A percentile compares a stretch with the other conserved stretches of the same genome.
phyloP scores from a whole-genome alignment of 805 yeast genomes.

The Wickerhamiella lipophila region DNA sequence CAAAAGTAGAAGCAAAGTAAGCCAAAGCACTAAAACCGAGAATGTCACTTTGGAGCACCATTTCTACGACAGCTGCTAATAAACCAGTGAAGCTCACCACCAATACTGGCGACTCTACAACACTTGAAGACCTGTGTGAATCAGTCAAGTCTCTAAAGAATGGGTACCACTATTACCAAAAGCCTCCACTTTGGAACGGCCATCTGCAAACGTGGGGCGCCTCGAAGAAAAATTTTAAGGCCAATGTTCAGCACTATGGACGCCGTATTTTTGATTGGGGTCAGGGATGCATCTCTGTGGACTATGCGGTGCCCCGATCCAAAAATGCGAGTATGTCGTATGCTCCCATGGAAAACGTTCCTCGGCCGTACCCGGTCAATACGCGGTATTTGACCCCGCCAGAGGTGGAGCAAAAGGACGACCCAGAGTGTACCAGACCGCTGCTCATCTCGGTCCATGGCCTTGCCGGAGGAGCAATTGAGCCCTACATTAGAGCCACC shows the following conservation, averaged over 20 bases:
- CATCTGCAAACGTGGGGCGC: constrained; percentile 66
- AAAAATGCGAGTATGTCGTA: constrained; percentile 24
- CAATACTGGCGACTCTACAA: constrained; percentile 8
- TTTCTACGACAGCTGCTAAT: constrained; percentile 12
- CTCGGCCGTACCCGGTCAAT: constrained; percentile 34
- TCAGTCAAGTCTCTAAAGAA: constrained; percentile 37
- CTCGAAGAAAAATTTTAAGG: constrained; percentile 40
- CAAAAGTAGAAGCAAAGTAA: too few relatives aligned
- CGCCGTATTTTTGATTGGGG: constrained; percentile 58
- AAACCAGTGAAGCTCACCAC: constrained; percentile 14
- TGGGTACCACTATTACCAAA: constrained; percentile 41
- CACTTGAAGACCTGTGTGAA: constrained; percentile 25
- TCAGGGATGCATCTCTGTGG: constrained; percentile 63
- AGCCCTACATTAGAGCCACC: constrained; percentile 54
- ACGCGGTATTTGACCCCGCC: constrained; percentile 40
- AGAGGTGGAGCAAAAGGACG: constrained; percentile 33
- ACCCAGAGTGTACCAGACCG: constrained; percentile 35
- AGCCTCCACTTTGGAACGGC: constrained; percentile 59
- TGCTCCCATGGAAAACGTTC: constrained; percentile 25
- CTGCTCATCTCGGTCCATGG: constrained; percentile 61
- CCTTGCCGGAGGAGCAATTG: constrained; percentile 76
- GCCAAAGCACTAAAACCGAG: too few relatives aligned
- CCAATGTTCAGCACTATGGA: constrained; percentile 56
- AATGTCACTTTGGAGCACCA: constrained; percentile 17
- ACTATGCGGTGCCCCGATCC: constrained; percentile 41